phyloP scores from a whole-genome alignment of 306 rosid species.

The Cicer judaicum region DNA sequence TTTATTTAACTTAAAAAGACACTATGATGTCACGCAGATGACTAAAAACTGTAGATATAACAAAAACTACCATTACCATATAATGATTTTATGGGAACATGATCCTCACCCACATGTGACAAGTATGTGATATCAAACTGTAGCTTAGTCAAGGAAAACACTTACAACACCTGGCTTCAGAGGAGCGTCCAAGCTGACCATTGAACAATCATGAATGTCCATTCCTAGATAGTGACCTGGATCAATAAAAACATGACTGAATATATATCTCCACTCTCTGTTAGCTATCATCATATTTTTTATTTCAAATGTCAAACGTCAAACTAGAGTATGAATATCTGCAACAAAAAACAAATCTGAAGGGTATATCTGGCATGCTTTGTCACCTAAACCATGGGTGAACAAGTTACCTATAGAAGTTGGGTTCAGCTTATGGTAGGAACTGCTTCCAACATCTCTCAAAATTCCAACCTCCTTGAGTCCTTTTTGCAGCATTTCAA shows the following conservation, averaged over 20 bases:
- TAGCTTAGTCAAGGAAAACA: constrained; percentile 48
- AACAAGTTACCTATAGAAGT: constrained; percentile 80
- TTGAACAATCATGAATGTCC: constrained; percentile 92
- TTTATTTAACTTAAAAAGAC: background rate
- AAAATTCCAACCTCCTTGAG: constrained; percentile 80
- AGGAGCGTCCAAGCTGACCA: constrained; percentile 61
- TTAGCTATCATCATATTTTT: constrained; percentile 31
- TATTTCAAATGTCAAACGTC: constrained; percentile 34
- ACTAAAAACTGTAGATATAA: background rate
- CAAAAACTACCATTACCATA: background rate
- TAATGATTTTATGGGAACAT: constrained; percentile 5
- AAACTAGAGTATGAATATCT: constrained; percentile 25
- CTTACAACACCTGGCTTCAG: constrained; percentile 98
- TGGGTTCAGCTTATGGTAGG: constrained; percentile 86
- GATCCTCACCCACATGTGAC: background rate
- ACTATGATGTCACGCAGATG: background rate
- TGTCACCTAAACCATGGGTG: constrained; percentile 27
- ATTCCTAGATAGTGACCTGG: constrained; percentile 94
- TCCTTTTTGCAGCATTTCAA: constrained; percentile 78
- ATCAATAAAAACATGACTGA: constrained; percentile 32
- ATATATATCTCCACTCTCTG: background rate
- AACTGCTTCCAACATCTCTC: constrained; percentile 56
- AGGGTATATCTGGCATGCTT: constrained; percentile 10
- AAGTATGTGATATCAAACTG: background rate
- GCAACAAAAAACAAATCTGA: constrained; percentile 11